Evolutionary conservation across 257 asterid species (phyloP).

Genomic region (Handroanthus guayacan): DNA sequence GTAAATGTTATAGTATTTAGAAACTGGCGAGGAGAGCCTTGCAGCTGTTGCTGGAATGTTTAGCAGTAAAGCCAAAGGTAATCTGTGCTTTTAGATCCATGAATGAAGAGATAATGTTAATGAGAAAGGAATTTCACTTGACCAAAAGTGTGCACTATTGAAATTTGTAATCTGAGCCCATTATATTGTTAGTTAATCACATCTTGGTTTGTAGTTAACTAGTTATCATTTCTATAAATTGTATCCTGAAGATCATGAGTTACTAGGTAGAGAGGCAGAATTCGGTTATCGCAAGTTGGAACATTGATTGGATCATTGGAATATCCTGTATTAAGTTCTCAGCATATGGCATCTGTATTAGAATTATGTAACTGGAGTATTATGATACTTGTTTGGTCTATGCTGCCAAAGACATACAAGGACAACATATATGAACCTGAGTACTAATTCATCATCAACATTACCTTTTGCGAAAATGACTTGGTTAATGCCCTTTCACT

Average conservation of each 20-base stretch:
- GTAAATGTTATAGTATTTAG: constrained; percentile 70
- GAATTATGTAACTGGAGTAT: constrained; percentile 33
- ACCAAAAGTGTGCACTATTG: constrained; percentile 8
- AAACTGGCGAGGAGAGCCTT: constrained; percentile 96
- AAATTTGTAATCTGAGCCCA: constrained; percentile 29
- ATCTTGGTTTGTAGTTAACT: constrained; percentile 15
- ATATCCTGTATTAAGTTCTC: constrained; percentile 1
- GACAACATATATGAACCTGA: constrained; percentile 21
- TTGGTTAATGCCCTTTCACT: constrained; percentile 13
- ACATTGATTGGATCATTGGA: constrained; percentile 17
- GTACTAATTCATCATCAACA: constrained; percentile 3
- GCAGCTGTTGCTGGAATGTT: constrained; percentile 99
- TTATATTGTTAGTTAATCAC: constrained; percentile 6
- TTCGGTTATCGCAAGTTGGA: constrained; percentile 21
- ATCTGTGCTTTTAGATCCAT: constrained; percentile 27
- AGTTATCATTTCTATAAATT: constrained; percentile 8
- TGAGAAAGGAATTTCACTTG: not conserved
- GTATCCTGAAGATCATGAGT: constrained; percentile 30
- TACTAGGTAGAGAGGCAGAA: constrained; percentile 30
- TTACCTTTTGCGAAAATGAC: constrained; percentile 18
- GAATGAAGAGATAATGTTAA: constrained; percentile 22
- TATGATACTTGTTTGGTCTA: constrained; percentile 15
- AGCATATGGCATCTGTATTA: constrained; percentile 8
- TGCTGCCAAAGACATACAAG: constrained; percentile 17
- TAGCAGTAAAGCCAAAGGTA: constrained; percentile 99